Evolutionary conservation across 306 rosid genomes (phyloP), one percentile per base, ranked within the genome.

Genomic region (Dryas drummondii): DNA sequence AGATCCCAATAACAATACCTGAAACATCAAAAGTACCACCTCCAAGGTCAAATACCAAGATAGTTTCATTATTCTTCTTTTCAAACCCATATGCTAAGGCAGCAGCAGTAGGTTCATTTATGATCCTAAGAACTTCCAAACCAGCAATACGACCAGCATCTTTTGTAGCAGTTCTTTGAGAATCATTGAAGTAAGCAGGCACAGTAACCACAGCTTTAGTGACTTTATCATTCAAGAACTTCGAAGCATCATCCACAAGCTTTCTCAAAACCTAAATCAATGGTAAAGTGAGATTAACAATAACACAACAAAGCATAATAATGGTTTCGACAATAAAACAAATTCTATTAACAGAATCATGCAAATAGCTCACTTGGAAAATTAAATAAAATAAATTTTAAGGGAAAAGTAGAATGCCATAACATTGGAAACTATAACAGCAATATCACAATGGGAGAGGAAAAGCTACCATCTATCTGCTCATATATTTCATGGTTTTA

Each of bases 131-230:
- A 82, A 93, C 98, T 44, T 93, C 98, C 3, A 93, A 69, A 72
- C 97, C 98, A 71, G 98, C 98, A 81, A 93, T 93, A 12, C 97
- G 86, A 40, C 98, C 98, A 42, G 98, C 98, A 82, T 93, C 98
- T 87, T 89, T 93, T 0, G 98, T 93, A 6, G 98, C 98, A 5
- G 98, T 93, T 73, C 98, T 89, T 74, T 93, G 98, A 6, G 98
- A 93, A 76, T 93, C 98, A 63, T 93, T 93, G 81, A 93, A 93
- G 88, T 93, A 93, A 1, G 98, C 98, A 72, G 98, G 98, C 19
- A 93, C 98, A 0, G 98, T 93, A 4, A 93, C 97, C 15, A 93
- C 98, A 40, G 97, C 98, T 79, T 93, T 93, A 3, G 98, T 91
- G n/a, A 93, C 97, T 85, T 93, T 91, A 66, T 93, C 98, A 71